Base-by-base conservation (phyloP, 176 grass and related monocot species). In the Oryza coarctata region DNA sequence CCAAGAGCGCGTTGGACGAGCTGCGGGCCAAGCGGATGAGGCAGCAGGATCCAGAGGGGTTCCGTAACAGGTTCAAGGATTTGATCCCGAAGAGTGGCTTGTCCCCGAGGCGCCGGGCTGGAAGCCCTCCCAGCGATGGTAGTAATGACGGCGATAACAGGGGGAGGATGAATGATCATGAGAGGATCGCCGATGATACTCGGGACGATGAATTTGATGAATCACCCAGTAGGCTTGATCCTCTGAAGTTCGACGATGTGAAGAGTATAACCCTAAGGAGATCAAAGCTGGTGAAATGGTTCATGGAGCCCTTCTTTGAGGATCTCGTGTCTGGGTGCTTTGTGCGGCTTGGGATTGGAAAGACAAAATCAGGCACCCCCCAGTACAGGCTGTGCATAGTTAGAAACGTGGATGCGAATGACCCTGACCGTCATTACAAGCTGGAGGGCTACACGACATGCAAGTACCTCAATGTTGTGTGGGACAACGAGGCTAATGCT, bases 271-370 rank as follows among this genome's bases (percentile, higher is more conserved):
- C 96, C 29, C 88, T 98, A 26, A 81, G 88, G 31, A 89, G 93
- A 82, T 90, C 90, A 40, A 91, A 93, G 73, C 87, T 98, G 45
- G 90, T 93, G 31, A 98, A 95, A 74, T 98, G 96, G 96, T 98
- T 93, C 87, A 92, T 95, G 92, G 96, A 98, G 73, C 96, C 96
- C 18, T 98, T 98, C 74, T 98, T 98, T 32, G 96, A 98, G 79
- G 96, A 93, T 3, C 86, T 93, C 1, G 68, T 95, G 27, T 44
- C 77, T 41, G 93, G 93, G 39, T 98, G 96, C 64, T 98, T 95
- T 69, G 93, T 98, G 66, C 82, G 93, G 3, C 89, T 98, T 67
- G 93, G 93, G 27, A 91, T 98, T 69, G 92, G 92, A 43, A 94
- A 97, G 88, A 85, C 79, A 73, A 90, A 85, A 71, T 71, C 64